Conservation (phyloP, 768 basidiomycete species). For the Termitomyces sp. region DNA sequence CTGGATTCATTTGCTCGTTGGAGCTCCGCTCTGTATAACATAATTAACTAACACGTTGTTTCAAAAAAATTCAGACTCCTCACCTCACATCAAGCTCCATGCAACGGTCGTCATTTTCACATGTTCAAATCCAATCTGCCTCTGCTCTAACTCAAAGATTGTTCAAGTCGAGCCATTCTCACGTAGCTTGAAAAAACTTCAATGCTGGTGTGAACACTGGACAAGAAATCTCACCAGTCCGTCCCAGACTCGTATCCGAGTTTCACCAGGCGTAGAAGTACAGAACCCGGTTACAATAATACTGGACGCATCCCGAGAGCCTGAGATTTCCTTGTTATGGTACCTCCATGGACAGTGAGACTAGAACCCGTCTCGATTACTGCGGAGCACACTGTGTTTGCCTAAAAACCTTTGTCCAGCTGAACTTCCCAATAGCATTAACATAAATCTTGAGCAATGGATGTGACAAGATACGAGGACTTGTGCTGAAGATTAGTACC, state of each 20-base stretch:
- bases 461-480: no score
- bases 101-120: not conserved
- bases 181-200: not conserved
- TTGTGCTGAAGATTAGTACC: no score
- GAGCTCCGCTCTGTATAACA: conserved; percentile 16
- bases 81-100: not conserved
- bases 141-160: not conserved
- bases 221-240: not conserved
- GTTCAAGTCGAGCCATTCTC: not conserved
- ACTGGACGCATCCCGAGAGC: no score
- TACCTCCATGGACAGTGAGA: no score
- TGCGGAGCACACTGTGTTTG: no score
- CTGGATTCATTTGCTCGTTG: not conserved
- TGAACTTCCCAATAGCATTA: not conserved
- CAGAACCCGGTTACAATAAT: no score
- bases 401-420: not conserved
- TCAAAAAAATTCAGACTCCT: not conserved
- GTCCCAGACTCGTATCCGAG: not conserved
- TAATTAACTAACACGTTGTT: conserved; percentile 5
- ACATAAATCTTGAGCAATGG: not conserved
- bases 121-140: not conserved
- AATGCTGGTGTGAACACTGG: not conserved
- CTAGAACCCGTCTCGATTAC: no score
- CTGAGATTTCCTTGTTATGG: no score
- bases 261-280: not conserved